A percentile compares a stretch with the other conserved stretches of the same genome.
These are phyloP conservation scores for Euclidium syriacum DNA, from an alignment of 345 rosid species.

Conservation along the genomic window DNA sequence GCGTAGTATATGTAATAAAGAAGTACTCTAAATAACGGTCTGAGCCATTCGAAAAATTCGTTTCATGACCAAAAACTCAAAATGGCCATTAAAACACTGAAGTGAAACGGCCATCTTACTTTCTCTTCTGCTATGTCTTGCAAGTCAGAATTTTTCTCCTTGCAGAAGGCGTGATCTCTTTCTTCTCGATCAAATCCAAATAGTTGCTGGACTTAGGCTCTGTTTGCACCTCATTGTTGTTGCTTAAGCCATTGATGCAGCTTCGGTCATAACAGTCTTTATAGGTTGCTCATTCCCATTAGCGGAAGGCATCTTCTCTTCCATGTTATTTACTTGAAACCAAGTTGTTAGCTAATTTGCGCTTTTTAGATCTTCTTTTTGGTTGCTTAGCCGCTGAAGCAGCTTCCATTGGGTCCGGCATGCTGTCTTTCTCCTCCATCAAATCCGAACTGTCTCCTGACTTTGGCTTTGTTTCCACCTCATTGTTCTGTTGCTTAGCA, in stretches of 20 bases:
- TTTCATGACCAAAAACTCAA: not conserved
- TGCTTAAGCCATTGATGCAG: not conserved
- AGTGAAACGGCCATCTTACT: not conserved
- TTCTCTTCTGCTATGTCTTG: not conserved
- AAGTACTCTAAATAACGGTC: not conserved
- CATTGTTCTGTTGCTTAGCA: no score
- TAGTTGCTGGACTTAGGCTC: not conserved
- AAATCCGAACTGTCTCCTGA: no score
- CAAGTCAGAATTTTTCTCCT: not conserved
- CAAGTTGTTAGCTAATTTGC: not conserved
- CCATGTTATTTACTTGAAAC: not conserved
- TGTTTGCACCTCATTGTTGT: not conserved
- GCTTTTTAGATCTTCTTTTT: slow-evolving; percentile 19
- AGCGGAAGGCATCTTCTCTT: slow-evolving; percentile 2
- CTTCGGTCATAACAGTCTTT: slow-evolving; percentile 1
- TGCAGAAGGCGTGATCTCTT: not conserved
- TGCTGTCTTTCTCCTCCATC: no score
- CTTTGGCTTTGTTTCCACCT: no score
- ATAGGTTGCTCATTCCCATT: not conserved
- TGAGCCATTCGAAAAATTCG: not conserved
- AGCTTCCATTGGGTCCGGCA: no score
- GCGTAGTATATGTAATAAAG: not conserved
- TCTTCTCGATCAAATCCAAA: not conserved
- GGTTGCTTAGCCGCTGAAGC: slow-evolving; percentile 6
- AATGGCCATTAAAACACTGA: not conserved